Evolutionary conservation across 1,139 yeast species (phyloP), one percentile per base, ranked within the genome.

Genomic region (Suhomyces chickasaworum): DNA sequence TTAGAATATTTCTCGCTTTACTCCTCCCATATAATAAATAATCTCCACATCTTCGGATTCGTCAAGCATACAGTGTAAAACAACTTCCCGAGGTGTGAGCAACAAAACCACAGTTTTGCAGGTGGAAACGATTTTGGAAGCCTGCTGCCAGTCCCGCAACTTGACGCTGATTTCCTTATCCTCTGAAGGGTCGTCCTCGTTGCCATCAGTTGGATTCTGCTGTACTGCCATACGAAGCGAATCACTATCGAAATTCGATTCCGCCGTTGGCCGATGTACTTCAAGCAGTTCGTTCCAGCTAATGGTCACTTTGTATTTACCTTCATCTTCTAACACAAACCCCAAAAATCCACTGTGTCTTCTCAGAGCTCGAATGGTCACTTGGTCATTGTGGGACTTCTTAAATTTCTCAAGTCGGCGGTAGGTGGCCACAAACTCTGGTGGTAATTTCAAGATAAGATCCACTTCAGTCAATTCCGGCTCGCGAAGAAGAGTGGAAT

Each of bases 341-440:
- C 78, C 77, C 29, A 83, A 53, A 37, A 63, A 62, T 10, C 78
- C 78, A 0, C 70, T 75, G 27, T 64, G 55, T 16, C 65, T 50
- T 33, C 65, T 51, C 44, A 71, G 69, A 9, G 74, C 74, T 39
- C 56, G 60, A 4, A 75, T 65, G 1, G 69, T 63, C 3, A 74
- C 62, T 21, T 59, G 44, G 18, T 73, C 78, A 42, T 61, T 65
- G 30, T 49, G 53, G n/a, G 50, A 20, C 36, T 68, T 72, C 48
- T 72, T 75, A 56, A 81, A 83, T 56, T 85, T 73, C 41, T 83
- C 88, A 7, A 81, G 66, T 41, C 89, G 60, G 50, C 70, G 77
- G 58, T 80, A 80, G 8, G 78, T 68, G 1, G 78, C 60, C 1
- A 64, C 58, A 50, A 83, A 74, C 48, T 75, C 77, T 18, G 59